Percentiles rank a stretch among this genome's conserved stretches.
These are phyloP conservation scores for Lathyrus tuberosus DNA, from an alignment of 306 rosid genomes.

Conservation along the genomic window DNA sequence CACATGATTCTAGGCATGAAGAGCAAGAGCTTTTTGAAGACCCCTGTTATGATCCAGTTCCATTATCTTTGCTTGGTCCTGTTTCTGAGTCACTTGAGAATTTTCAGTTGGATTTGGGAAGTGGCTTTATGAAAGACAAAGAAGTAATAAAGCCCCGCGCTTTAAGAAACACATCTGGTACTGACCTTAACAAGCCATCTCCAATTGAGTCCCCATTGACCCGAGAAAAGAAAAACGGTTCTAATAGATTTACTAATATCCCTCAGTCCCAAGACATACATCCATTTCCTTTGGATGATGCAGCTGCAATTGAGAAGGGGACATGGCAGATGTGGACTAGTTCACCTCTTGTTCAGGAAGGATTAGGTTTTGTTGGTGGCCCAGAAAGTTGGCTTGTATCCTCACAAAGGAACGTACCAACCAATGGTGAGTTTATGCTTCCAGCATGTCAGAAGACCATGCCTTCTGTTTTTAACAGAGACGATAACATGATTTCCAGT, in stretches of 20 bases:
- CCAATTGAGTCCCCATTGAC: constrained; percentile 94
- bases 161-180: constrained; percentile 52
- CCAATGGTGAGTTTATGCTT: constrained; percentile 63
- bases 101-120: constrained; percentile 80
- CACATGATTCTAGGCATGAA: constrained; percentile 62
- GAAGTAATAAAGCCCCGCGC: constrained; percentile 60
- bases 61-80: constrained; percentile 83
- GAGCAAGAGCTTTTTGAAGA: constrained; percentile 96
- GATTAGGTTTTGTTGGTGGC: constrained; percentile 84
- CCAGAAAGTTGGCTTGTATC: constrained; percentile 78
- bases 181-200: constrained; percentile 78
- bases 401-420: constrained; percentile 60
- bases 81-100: constrained; percentile 94
- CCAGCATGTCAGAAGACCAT: constrained; percentile 71
- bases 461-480: constrained; percentile 71
- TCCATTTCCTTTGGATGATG: constrained; percentile 54
- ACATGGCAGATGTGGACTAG: constrained; percentile 98
- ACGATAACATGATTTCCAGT: constrained; percentile 61
- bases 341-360: constrained; percentile 90
- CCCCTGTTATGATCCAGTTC: constrained; percentile 91
- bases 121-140: constrained; percentile 56
- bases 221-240: constrained; percentile 71
- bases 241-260: constrained; percentile 57
- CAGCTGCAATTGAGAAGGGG: constrained; percentile 64
- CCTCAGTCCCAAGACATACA: constrained; percentile 57